phyloP scores from a whole-genome alignment of 2,329 filamentous ascomycete genomes.

The Pseudocercospora cruenta region DNA sequence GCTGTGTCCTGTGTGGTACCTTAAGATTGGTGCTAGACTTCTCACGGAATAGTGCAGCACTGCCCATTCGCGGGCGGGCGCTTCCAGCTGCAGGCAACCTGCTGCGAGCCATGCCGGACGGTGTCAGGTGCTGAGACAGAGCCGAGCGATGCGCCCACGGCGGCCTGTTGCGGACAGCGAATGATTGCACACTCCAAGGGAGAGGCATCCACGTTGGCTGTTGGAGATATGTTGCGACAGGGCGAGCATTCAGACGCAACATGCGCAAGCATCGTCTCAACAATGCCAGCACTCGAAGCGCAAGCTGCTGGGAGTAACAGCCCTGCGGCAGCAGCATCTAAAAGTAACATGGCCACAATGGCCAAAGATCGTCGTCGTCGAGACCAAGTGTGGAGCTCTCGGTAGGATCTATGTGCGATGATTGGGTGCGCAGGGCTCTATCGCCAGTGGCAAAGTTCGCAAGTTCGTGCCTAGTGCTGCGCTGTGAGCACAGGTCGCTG shows the following conservation, averaged over 20 bases:
- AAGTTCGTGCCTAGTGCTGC: not conserved
- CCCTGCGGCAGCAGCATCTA: constrained; percentile 5
- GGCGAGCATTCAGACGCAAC: not conserved
- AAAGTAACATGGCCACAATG: constrained; percentile 2
- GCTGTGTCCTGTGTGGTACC: constrained; percentile 7
- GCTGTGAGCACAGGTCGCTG: not conserved
- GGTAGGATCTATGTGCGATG: not conserved
- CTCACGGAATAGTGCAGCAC: constrained; percentile 15
- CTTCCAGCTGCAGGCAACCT: constrained; percentile 12
- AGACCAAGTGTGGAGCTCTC: not conserved
- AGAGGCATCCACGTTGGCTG: not conserved
- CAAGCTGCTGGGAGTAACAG: not conserved
- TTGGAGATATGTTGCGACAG: not conserved
- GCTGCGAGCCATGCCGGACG: constrained; percentile 2
- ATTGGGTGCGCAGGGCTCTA: not conserved
- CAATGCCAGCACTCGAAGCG: constrained; percentile 1
- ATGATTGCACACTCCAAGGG: not conserved
- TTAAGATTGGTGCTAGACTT: not conserved
- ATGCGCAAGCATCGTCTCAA: constrained; percentile 9
- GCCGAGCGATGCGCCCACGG: constrained; percentile 3
- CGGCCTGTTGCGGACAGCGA: constrained; percentile 3
- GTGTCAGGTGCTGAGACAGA: constrained; percentile 8
- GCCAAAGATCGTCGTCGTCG: constrained; percentile 4
- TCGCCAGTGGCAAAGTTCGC: not conserved
- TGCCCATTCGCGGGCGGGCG: constrained; percentile 15